Evolutionary conservation across 1,284 basidiomycete species (phyloP), one percentile per base, ranked within the genome.

Genomic region (Melampsora larici-populina): DNA sequence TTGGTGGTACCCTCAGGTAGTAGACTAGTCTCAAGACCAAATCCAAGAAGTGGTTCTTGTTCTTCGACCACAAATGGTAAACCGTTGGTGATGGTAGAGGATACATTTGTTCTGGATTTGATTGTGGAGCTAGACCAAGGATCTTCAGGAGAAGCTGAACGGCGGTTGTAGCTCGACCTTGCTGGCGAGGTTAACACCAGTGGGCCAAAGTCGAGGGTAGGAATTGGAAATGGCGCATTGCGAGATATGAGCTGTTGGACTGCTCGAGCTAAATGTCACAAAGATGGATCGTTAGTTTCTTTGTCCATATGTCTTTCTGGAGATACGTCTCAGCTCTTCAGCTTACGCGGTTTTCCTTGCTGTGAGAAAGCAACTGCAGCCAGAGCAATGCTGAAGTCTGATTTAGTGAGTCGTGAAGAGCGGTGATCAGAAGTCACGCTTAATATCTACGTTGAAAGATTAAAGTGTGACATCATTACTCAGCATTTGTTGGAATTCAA

Each of bases 281-380:
- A 33, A 69, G 40, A 69, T 69, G 40, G n/a, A 69, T 68, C 17
- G 1, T 67, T 40, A 26, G 40, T 55, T 70, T 15, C 6, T 70
- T 51, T 58, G 17, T 31, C 18, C 43, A 36, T 1, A 31, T 69
- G 31, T 21, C 11, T 43, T 46, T 21, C 17, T 18, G 40, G 43
- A 18, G 66, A 48, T 26, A 17, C 55, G 26, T 26, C 43, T 31
- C 26, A 6, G 55, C 40, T 31, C 7, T 29, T 18, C 62, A 62
- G 31, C 72, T 74, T 26, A 74, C 72, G 72, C 26, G 72, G 91
- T 88, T 90, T 90, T 17, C 89, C 90, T 2, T 87, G 85, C 83
- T 94, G 93, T n/a, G 92, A 92, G 26, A 94, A 85, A 6, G 92
- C 92, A 71, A 92, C 91, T 18, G 96, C 87, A 13, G 92, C 92